Percentiles rank a stretch among this genome's conserved stretches.
Evolutionary conservation across 192 early-diverging fungal species (phyloP).

Genomic region (Helicostylum pulchrum): DNA sequence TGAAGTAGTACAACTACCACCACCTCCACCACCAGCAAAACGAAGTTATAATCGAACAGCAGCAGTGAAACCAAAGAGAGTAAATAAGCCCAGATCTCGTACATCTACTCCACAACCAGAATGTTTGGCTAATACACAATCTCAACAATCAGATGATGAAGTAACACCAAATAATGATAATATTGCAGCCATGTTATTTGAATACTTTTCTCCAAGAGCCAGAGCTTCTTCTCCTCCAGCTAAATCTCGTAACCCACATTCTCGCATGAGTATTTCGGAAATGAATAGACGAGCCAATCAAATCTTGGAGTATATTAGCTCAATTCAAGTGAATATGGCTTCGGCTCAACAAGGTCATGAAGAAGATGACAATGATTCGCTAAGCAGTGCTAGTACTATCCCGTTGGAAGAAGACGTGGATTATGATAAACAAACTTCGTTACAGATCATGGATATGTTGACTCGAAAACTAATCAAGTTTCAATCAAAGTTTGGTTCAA

Average conservation of each 20-base stretch:
- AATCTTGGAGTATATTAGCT: constrained; percentile 57
- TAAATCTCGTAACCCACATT: constrained; percentile 48
- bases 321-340: constrained; percentile 46
- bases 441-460: constrained; percentile 53
- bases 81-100: constrained; percentile 4
- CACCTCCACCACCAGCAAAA: neutral
- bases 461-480: constrained; percentile 52
- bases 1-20: neutral
- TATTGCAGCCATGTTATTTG: neutral
- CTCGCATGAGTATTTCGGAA: constrained; percentile 53
- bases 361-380: constrained; percentile 1
- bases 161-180: neutral
- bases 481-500: constrained; percentile 41
- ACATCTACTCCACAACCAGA: constrained; percentile 21
- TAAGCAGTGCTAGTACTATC: constrained; percentile 33
- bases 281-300: constrained; percentile 68
- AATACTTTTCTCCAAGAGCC: neutral
- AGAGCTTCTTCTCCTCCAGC: constrained; percentile 33
- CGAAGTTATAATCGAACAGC: too few species aligned
- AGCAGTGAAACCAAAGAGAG: too few species aligned
- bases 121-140: neutral
- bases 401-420: constrained; percentile 13
- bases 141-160: neutral
- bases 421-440: constrained; percentile 20
- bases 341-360: neutral